A percentile compares a stretch with the other conserved stretches of the same genome.
These are phyloP conservation scores for Tulasnella sp. DNA, from an alignment of 768 basidiomycete genomes.

Conservation along the genomic window DNA sequence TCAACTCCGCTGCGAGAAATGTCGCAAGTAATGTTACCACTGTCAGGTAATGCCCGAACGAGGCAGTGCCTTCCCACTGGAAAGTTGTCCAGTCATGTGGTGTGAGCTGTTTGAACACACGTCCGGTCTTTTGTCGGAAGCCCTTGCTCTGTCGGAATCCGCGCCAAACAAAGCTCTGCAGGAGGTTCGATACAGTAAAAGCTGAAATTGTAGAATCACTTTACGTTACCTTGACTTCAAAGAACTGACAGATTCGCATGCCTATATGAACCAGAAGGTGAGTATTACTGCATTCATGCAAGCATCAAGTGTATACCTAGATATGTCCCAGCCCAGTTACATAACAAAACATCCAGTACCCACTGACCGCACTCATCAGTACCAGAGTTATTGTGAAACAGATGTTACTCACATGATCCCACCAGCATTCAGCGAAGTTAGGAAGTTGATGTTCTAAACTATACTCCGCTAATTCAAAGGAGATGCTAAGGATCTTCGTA, in stretches of 20 bases:
- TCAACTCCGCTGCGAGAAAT: slow-evolving; percentile 74
- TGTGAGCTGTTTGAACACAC: slow-evolving; percentile 72
- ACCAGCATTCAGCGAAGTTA: slow-evolving; percentile 89
- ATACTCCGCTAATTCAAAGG: slow-evolving; percentile 82
- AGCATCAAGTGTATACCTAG: slow-evolving; percentile 37
- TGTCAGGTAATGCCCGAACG: slow-evolving; percentile 57
- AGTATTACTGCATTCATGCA: slow-evolving; percentile 19
- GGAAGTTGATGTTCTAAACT: slow-evolving; percentile 77
- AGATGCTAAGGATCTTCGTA: slow-evolving; percentile 65
- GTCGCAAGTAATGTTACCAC: slow-evolving; percentile 65
- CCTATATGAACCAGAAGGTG: slow-evolving; percentile 30
- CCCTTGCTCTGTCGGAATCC: slow-evolving; percentile 68
- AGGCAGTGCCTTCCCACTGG: slow-evolving; percentile 72
- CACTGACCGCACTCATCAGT: slow-evolving; percentile 38
- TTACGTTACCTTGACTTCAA: slow-evolving; percentile 62
- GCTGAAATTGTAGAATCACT: background rate
- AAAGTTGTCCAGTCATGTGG: slow-evolving; percentile 82
- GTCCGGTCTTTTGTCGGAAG: slow-evolving; percentile 61
- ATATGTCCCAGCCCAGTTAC: slow-evolving; percentile 82
- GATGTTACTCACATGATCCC: slow-evolving; percentile 62
- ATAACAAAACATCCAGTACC: slow-evolving; percentile 74
- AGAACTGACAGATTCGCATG: slow-evolving; percentile 77
- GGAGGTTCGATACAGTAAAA: background rate
- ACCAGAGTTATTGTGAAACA: background rate
- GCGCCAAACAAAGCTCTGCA: slow-evolving; percentile 72